phyloP scores from a whole-genome alignment of 192 early-diverging fungal species.

The Podila epicladia region DNA sequence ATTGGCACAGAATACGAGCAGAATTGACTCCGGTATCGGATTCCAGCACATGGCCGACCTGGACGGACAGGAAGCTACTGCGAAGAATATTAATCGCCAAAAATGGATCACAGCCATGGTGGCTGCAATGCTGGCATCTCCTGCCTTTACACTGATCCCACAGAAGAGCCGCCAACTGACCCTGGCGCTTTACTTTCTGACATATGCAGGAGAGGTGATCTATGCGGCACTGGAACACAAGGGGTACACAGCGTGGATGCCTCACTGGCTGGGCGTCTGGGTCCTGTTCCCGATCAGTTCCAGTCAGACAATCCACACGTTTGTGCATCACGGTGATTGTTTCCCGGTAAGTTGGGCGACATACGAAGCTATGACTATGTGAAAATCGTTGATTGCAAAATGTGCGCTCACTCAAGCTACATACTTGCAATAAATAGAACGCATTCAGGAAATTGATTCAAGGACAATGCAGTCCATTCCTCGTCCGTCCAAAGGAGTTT shows the following conservation, averaged over 20 bases:
- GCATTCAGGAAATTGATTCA: not conserved
- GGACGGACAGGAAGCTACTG: not conserved
- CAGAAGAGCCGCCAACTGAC: constrained; percentile 14
- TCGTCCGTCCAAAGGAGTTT: not conserved
- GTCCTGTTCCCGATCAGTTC: constrained; percentile 15
- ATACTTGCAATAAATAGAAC: not conserved
- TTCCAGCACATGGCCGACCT: not conserved
- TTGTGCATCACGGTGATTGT: constrained; percentile 19
- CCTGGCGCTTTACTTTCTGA: constrained; percentile 33
- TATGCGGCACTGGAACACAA: constrained; percentile 10
- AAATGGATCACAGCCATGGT: constrained; percentile 12
- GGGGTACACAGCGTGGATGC: constrained; percentile 13
- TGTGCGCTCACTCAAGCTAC: not conserved
- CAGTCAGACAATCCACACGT: constrained; percentile 15
- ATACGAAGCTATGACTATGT: too few species aligned
- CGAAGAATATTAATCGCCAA: not conserved
- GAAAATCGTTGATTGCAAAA: too few species aligned
- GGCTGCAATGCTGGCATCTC: constrained; percentile 24
- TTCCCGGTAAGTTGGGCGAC: constrained; percentile 16
- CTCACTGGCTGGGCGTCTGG: constrained; percentile 32
- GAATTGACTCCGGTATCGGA: not conserved
- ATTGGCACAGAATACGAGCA: not conserved
- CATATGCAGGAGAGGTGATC: constrained; percentile 18
- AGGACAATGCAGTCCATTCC: not conserved
- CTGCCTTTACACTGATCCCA: constrained; percentile 18